Evolutionary conservation across 202 grass and related monocot species (phyloP).

Genomic region (Tripidium arundinaceum): DNA sequence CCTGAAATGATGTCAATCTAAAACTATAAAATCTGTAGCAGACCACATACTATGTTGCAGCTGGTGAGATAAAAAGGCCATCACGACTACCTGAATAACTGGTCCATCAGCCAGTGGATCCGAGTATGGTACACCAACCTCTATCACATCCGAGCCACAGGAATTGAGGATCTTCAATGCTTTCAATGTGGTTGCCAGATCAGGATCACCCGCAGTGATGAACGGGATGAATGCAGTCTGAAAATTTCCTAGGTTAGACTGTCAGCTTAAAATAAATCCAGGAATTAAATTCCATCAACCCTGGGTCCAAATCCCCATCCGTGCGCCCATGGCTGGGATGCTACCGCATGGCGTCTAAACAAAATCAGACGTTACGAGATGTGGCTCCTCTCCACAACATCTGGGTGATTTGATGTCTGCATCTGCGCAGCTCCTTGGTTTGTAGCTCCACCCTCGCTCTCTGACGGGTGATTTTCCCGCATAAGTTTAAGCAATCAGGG

Average conservation of each 20-base stretch:
- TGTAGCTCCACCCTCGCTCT: no score
- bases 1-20: slow-evolving; percentile 22
- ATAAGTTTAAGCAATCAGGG: no score
- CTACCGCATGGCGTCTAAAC: no score
- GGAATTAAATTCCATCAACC: no score
- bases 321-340: no score
- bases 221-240: slow-evolving; percentile 62
- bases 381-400: no score
- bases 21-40: background rate
- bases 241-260: background rate
- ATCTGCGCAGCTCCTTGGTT: no score
- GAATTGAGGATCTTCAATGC: slow-evolving; percentile 44
- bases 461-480: no score
- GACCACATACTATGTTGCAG: background rate
- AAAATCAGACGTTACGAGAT: no score
- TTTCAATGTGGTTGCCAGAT: slow-evolving; percentile 47
- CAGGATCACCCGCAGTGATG: slow-evolving; percentile 56
- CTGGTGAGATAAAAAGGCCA: background rate
- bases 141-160: slow-evolving; percentile 51
- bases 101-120: slow-evolving; percentile 56
- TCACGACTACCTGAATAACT: slow-evolving; percentile 48
- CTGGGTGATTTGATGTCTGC: no score
- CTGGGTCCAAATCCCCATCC: no score
- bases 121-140: slow-evolving; percentile 53
- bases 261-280: background rate